phyloP scores from a whole-genome alignment of 345 rosid species.

The Geranium brycei region DNA sequence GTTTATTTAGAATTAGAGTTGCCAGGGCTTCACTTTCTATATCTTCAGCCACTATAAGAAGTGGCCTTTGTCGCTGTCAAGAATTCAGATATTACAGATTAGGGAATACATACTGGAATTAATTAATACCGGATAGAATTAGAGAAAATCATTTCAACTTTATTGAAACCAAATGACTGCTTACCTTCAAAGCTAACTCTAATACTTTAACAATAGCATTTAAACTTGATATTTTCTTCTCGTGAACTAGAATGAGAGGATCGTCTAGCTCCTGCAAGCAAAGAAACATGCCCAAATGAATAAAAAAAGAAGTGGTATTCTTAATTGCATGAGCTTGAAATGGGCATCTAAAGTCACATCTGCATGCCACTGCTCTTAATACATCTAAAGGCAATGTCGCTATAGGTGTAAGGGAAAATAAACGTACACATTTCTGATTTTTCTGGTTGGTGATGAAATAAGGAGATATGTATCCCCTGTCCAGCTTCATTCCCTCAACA shows the following conservation, averaged over 20 bases:
- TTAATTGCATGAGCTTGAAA: background rate
- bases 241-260: slow-evolving; percentile 89
- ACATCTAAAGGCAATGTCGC: background rate
- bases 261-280: slow-evolving; percentile 75
- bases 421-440: slow-evolving; percentile 87
- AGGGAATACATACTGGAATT: background rate
- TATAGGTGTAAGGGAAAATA: background rate
- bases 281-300: background rate
- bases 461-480: slow-evolving; percentile 94
- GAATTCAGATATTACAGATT: slow-evolving; percentile 5
- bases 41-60: slow-evolving; percentile 89
- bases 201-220: slow-evolving; percentile 75
- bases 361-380: background rate
- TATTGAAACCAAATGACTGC: background rate
- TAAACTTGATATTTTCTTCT: slow-evolving; percentile 80
- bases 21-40: slow-evolving; percentile 88
- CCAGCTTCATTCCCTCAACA: slow-evolving; percentile 98
- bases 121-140: background rate
- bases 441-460: slow-evolving; percentile 81
- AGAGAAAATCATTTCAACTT: background rate
- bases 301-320: background rate
- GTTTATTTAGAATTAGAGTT: slow-evolving; percentile 75
- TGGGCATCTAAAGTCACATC: background rate
- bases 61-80: slow-evolving; percentile 71
- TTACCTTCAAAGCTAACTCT: slow-evolving; percentile 86